Evolutionary conservation across 495 filamentous ascomycete species (phyloP).

Genomic region (Penicillium silybi): DNA sequence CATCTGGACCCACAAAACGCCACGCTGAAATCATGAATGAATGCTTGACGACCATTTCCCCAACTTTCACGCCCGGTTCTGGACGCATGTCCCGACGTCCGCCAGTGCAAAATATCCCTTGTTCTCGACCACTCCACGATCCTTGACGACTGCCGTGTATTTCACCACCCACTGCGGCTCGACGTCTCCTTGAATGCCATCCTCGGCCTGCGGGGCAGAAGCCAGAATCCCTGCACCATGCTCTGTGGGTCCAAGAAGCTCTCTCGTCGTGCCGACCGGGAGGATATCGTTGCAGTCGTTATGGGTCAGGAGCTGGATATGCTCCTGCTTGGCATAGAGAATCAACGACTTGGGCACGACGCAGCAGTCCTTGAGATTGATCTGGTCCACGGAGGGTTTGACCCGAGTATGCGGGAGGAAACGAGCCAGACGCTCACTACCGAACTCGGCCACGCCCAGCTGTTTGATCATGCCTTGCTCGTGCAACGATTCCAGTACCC

Average conservation of each 20-base stretch:
- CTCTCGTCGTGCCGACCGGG: constrained; percentile 75
- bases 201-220: constrained; percentile 39
- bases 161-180: constrained; percentile 93
- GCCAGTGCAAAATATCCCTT: constrained; percentile 94
- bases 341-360: constrained; percentile 88
- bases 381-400: constrained; percentile 85
- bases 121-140: constrained; percentile 96
- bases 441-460: constrained; percentile 88
- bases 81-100: constrained; percentile 52
- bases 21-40: constrained; percentile 28
- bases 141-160: constrained; percentile 95
- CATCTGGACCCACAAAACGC: constrained; percentile 24
- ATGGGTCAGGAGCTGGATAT: constrained; percentile 88
- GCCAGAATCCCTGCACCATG: constrained; percentile 65
- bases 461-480: constrained; percentile 63
- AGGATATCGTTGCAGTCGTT: constrained; percentile 92
- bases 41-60: constrained; percentile 12
- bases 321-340: constrained; percentile 74
- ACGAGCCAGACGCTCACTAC: constrained; percentile 69
- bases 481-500: constrained; percentile 69
- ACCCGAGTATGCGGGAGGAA: constrained; percentile 63
- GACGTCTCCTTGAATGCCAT: constrained; percentile 66
- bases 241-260: constrained; percentile 66
- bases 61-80: constrained; percentile 17
- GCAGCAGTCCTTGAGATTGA: constrained; percentile 96